phyloP scores from a whole-genome alignment of 192 early-diverging fungal species.

The Funneliformis geosporum region DNA sequence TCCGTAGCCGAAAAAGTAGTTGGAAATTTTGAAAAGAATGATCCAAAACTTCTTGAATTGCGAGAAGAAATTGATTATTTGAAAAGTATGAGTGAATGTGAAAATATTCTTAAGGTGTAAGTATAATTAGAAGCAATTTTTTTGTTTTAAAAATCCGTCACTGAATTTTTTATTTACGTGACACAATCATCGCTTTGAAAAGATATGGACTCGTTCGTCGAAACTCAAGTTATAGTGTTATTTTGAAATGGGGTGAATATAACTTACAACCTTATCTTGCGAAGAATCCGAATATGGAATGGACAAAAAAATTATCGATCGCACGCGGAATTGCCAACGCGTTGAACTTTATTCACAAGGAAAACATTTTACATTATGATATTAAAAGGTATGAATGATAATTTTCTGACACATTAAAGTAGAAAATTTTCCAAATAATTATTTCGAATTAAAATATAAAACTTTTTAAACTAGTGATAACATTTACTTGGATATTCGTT shows the following conservation, averaged over 20 bases:
- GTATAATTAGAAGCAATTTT: too few relatives aligned
- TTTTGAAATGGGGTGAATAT: constrained; percentile 2
- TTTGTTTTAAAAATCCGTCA: too few relatives aligned
- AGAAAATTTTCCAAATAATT: background rate
- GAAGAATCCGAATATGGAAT: background rate
- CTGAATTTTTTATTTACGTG: too few relatives aligned
- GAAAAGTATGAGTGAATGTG: too few relatives aligned
- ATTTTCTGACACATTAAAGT: background rate
- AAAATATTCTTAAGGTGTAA: too few relatives aligned
- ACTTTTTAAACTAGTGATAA: background rate
- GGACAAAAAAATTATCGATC: background rate
- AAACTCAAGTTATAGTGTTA: too few relatives aligned
- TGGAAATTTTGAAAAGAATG: too few relatives aligned
- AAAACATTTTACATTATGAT: background rate
- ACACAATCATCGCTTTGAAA: too few relatives aligned
- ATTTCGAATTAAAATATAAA: background rate
- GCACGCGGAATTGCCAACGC: constrained; percentile 8
- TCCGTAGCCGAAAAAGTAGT: too few relatives aligned
- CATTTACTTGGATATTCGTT: background rate
- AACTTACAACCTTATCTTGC: constrained; percentile 1
- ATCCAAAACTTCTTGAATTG: too few relatives aligned
- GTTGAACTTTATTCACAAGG: background rate
- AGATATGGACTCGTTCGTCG: too few relatives aligned
- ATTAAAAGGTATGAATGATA: background rate
- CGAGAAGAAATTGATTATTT: too few relatives aligned